These are phyloP conservation scores for Azolla pinnata DNA, from an alignment of 75 land plant genomes.

Conservation along the genomic window DNA sequence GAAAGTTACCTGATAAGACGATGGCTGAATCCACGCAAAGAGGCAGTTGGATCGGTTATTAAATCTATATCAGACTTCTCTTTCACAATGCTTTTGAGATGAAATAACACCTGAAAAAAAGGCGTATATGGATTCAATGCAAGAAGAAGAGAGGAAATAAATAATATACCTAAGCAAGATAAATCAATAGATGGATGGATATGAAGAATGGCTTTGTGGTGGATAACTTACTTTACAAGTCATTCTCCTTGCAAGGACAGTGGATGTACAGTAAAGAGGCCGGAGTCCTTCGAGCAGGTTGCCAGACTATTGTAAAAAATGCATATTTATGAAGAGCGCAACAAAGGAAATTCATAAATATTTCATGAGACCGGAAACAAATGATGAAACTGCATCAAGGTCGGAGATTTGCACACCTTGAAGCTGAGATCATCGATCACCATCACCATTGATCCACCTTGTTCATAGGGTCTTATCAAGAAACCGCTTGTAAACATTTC, in stretches of 20 bases:
- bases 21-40: conserved; percentile 19
- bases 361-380: too few species aligned
- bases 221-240: conserved; percentile 16
- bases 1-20: conserved; percentile 15
- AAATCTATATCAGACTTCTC: neutral
- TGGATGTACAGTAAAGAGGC: conserved; percentile 52
- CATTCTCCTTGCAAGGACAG: conserved; percentile 45
- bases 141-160: too few species aligned
- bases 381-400: too few species aligned
- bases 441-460: conserved; percentile 55
- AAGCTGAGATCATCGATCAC: conserved; percentile 61
- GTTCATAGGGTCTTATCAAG: conserved; percentile 58
- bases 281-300: conserved; percentile 57
- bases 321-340: too few species aligned
- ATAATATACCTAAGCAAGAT: too few species aligned
- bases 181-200: too few species aligned
- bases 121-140: neutral
- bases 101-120: neutral
- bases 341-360: too few species aligned
- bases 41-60: conserved; percentile 6
- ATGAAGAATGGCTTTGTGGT: conserved; percentile 4
- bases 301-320: too few species aligned
- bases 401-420: too few species aligned
- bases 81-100: neutral
- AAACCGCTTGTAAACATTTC: conserved; percentile 63